phyloP scores from a whole-genome alignment of 2,329 filamentous ascomycete species.

The Endothia cerciana region DNA sequence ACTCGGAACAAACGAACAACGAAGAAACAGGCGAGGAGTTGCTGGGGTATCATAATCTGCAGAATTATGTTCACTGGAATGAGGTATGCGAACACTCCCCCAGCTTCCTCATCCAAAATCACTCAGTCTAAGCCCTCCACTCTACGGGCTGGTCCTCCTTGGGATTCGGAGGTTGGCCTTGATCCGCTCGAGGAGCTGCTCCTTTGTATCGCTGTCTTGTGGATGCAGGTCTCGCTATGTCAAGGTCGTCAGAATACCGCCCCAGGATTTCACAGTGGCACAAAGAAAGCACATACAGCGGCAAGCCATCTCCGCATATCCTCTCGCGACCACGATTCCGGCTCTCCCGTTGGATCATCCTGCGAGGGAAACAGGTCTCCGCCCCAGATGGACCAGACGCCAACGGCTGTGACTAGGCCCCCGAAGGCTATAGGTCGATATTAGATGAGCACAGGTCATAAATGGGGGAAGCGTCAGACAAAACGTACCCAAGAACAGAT shows the following conservation, averaged over 20 bases:
- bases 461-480: neutral
- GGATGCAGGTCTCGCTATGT: constrained; percentile 52
- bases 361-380: constrained; percentile 79
- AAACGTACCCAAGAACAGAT: constrained; percentile 68
- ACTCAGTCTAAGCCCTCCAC: neutral
- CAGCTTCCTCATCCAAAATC: neutral
- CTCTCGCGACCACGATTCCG: constrained; percentile 72
- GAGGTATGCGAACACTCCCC: neutral
- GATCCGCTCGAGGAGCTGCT: constrained; percentile 52
- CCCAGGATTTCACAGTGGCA: constrained; percentile 2
- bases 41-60: constrained; percentile 9
- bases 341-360: constrained; percentile 77
- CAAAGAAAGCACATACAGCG: constrained; percentile 60
- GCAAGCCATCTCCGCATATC: constrained; percentile 83
- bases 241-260: constrained; percentile 1
- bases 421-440: constrained; percentile 67
- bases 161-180: constrained; percentile 51
- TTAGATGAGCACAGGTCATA: neutral
- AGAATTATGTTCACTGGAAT: neutral
- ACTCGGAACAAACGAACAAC: neutral
- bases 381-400: constrained; percentile 85
- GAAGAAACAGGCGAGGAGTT: neutral
- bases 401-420: constrained; percentile 78
- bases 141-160: constrained; percentile 23
- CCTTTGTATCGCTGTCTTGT: constrained; percentile 45